These are phyloP conservation scores for Hypoxylon perforatum DNA, from an alignment of 495 filamentous ascomycete species.

Conservation along the genomic window DNA sequence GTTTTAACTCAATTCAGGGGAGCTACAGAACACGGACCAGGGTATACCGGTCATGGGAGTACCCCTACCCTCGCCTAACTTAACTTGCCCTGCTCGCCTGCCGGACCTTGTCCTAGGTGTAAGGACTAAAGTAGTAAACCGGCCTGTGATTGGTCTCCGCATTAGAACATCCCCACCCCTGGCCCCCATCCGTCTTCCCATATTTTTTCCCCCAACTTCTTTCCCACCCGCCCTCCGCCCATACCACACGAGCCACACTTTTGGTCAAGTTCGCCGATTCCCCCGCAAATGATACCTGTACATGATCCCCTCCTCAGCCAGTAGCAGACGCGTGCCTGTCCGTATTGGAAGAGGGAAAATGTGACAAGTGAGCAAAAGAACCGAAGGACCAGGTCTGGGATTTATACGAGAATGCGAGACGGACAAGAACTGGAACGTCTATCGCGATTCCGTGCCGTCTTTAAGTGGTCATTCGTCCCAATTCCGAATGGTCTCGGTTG, in stretches of 20 bases:
- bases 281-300: conserved; percentile 30
- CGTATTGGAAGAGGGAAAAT: conserved; percentile 10
- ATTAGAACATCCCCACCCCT: conserved; percentile 14
- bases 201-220: conserved; percentile 39
- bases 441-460: not conserved
- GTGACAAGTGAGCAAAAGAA: conserved; percentile 1
- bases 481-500: not conserved
- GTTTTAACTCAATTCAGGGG: not conserved
- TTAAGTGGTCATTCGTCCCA: not conserved
- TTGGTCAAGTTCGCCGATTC: conserved; percentile 10
- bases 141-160: conserved; percentile 39
- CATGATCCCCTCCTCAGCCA: conserved; percentile 6
- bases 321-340: conserved; percentile 1
- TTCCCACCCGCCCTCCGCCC: not conserved
- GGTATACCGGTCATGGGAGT: not conserved
- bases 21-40: not conserved
- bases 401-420: not conserved
- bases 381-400: not conserved
- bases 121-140: not conserved
- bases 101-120: too few relatives aligned
- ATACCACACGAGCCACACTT: not conserved
- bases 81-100: too few relatives aligned
- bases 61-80: not conserved
- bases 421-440: too few relatives aligned
- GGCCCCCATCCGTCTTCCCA: not conserved